A percentile compares a stretch with the other conserved stretches of the same genome.
These are phyloP conservation scores for Plenodomus tracheiphilus DNA, from an alignment of 2,329 filamentous ascomycete genomes.

Conservation along the genomic window DNA sequence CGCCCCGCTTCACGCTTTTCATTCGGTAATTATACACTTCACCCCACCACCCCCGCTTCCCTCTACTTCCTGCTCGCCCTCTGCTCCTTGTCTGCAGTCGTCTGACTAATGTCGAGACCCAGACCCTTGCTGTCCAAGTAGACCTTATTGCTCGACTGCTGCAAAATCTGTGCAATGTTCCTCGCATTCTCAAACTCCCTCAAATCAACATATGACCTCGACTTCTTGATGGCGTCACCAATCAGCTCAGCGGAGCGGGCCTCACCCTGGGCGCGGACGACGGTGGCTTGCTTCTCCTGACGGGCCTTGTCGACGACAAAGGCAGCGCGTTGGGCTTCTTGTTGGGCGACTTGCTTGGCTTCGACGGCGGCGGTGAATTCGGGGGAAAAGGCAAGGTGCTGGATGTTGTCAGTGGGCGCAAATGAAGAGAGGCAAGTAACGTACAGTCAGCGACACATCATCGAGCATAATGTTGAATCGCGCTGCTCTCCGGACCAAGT, in stretches of 20 bases:
- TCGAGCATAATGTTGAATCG: conserved; percentile 97
- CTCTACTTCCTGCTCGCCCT: conserved; percentile 29
- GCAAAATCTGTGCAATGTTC: conserved; percentile 82
- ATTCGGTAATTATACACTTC: conserved; percentile 29
- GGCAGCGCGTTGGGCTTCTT: conserved; percentile 94
- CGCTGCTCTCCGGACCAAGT: conserved; percentile 85
- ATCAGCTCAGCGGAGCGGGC: conserved; percentile 96
- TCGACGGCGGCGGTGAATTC: conserved; percentile 71
- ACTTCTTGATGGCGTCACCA: conserved; percentile 99
- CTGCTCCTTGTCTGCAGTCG: conserved; percentile 45
- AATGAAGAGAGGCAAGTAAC: conserved; percentile 27
- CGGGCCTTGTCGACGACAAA: conserved; percentile 98
- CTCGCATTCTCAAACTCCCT: conserved; percentile 98
- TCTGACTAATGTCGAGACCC: conserved; percentile 77
- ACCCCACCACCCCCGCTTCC: conserved; percentile 5
- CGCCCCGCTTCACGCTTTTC: conserved; percentile 23
- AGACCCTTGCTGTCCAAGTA: conserved; percentile 90
- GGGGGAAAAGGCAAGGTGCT: conserved; percentile 70
- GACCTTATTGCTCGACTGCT: conserved; percentile 90
- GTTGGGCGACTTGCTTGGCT: conserved; percentile 72
- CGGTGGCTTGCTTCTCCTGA: conserved; percentile 99
- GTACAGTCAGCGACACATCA: conserved; percentile 93
- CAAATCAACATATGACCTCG: conserved; percentile 91
- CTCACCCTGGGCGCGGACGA: conserved; percentile 98
- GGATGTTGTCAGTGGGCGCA: conserved; percentile 24